Evolutionary conservation across 176 grass and related monocot genomes (phyloP), one percentile per base, ranked within the genome.

Genomic region (Areca catechu): DNA sequence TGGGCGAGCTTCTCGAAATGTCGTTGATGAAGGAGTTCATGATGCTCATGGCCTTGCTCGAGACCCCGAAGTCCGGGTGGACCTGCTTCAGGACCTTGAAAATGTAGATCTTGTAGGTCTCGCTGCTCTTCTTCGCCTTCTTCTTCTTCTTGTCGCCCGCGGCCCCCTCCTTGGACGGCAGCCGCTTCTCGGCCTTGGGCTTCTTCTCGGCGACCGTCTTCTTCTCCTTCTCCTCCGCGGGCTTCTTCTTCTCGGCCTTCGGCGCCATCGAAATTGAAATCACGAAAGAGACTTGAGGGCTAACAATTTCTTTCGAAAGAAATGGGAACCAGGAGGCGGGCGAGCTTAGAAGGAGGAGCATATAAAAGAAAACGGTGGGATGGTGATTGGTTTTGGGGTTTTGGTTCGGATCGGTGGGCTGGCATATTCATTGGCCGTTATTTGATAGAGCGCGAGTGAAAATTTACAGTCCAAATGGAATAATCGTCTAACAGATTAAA

Each of bases 21-120:
- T 88, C 84, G 62, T 83, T 88, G 79, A 88, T 88, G 71, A 89
- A 95, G n/a, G 81, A 89, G 77, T 94, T 94, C 89, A 94, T 94
- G 71, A 95, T 95, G 51, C 76, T 73, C 89, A 95, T 95, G 53
- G 89, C 85, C 82, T 95, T 95, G 78, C 81, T 85, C 15, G 85
- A 89, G 75, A 95, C 83, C 49, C 78, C 89, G 62, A 95, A 85
- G 85, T 95, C 89, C 0, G 85, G 85, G 54, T 95, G 89, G 20
- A 95, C 85, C 78, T 95, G 85, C 66, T 95, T 95, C 0, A 95
- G 76, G 62, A 81, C 86, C 70, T 86, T 95, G 67, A 77, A 95
- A 67, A 90, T 95, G 80, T 95, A 95, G 76, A 86, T 95, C 71
- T 95, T 95, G 80, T 95, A 95, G 0, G 90, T 86, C 72, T 90